Base-by-base conservation (phyloP, 495 filamentous ascomycete species). In the Schizothecium vesticola region DNA sequence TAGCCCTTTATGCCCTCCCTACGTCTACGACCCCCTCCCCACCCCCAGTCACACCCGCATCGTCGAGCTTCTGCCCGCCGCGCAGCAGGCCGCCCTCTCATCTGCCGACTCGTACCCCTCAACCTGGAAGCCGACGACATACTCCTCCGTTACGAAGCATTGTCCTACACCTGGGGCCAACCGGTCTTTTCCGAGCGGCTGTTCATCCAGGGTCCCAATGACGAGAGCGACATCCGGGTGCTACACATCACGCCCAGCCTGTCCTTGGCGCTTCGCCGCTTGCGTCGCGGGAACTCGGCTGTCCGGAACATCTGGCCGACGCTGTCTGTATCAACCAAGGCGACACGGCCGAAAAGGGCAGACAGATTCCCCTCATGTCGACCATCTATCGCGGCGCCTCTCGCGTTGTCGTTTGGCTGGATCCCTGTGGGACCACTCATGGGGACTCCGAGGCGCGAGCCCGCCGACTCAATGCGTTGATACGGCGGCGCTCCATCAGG, bases 251-350 rank as follows among this genome's bases (percentile, higher is more conserved):
- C 22, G 8, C 61, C 61, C 8, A 29, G 26, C 13, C 43, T 55
- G 21, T 21, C 43, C n/a, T 64, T 19, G 19, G 43, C 43, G 16
- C 43, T 55, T 13, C 62, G 33, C 33, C 36, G 43, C 12, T 3
- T 23, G 55, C 22, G n/a, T 29, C 16, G 43, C 43, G 19, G 16
- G 0, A 9, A 23, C 16, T n/a, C 25, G 1, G 24, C 43, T 8
- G 61, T 31, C 2, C 43, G 31, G 9, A 13, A 13, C 3, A 64
- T 64, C 16, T 64, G 62, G 62, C 62, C 12, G 62, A 33, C 3
- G 62, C 62, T 4, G 31, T 61, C n/a, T 61, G 60, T 8, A 61
- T 72, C 59, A 65, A 70, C 22, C 60, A 61, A 9, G 13, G 5
- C 2, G 60, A 61, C 19, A n/a, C 6, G 7, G 4, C 26, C 10